Base-by-base conservation (phyloP, 1,284 basidiomycete species). In the Rhodotorula sp. region DNA sequence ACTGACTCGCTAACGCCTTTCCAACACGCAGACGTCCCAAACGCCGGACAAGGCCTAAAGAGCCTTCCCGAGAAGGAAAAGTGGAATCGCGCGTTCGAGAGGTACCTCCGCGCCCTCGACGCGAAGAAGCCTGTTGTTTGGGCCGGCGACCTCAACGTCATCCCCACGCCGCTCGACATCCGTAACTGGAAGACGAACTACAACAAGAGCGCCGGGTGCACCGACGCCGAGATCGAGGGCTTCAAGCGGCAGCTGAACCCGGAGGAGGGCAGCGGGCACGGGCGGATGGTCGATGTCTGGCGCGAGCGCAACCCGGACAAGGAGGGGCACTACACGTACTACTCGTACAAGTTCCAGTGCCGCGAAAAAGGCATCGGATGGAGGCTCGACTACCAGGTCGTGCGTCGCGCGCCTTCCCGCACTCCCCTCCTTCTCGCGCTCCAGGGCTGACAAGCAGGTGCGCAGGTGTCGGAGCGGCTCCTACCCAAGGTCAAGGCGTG, bases 101-200 rank as follows among this genome's bases (percentile, higher is more conserved):
- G 82, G 2, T 89, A 94, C 78, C 84, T 94, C 27, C 86, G 87
- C 6, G 85, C 87, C 32, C 83, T 93, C 21, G 90, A 93, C 81
- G 85, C 84, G 70, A 86, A 85, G 77, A 94, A 94, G 78, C 89
- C 91, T 6, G 89, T 94, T 19, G 89, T 95, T 69, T 95, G 92
- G 92, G 85, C 86, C n/a, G 92, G 92, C 37, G 92, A 95, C 81
- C 79, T 94, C 73, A 95, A 95, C 76, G 91, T 93, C 44, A 91
- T 92, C 2, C 90, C 90, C 6, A 36, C 62, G 13, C 39, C 62
- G 13, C 21, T 53, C 62, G 82, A 83, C 73, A 76, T 83, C 41
- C 77, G 81, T 2, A 78, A 79, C 55, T 82, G 82, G 29, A 81
- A 80, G 69, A 81, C 81, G 37, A 83, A 83, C 66, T 81, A 82